Base-by-base conservation (phyloP, 2,329 filamentous ascomycete species). In the Grosmannia clavigera region DNA sequence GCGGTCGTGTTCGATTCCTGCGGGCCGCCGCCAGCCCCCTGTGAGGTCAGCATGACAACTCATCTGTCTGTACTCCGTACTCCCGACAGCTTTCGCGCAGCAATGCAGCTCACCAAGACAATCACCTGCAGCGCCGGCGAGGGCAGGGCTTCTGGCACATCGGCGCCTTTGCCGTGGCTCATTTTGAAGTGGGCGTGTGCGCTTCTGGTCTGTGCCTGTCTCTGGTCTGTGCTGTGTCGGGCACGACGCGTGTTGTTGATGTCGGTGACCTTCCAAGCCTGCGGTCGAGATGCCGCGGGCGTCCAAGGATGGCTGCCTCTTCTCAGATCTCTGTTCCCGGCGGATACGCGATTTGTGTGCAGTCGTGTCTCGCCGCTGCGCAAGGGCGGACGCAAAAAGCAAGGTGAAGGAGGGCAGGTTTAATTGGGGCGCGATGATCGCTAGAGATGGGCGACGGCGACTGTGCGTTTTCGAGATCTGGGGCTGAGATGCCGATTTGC, bases 21-120 rank as follows among this genome's bases (percentile, higher is more conserved):
- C 38, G 94, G 94, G 58, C 94, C 94, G 61, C 94, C 94, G 57
- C 90, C 90, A 54, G 90, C 84, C 64, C 94, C 94, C 91, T 95
- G 69, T 9, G 14, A 1, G 2, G 38, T 40, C 38, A 40, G 14
- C 6, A 48, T 40, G 3, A 29, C 31, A 31, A 7, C 31, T 31
- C 4, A 5, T 33, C 12, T 52, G 56, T 38, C 31, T 19, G 33
- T 11, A 7, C 29, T 31, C 29, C 29, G 29, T 31, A 31, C 7
- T 7, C 29, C 5, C 29, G 33, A 35, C 33, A 35, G 9, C 33
- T 3, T 40, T 16, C 9, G 12, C 38, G 35, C 35, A 3, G 35
- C 12, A 10, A 38, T 16, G 38, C 14, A 80, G 29, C 85, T 76
- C 76, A 90, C 87, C 76, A 90, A 72, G 61, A 90, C 78, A 73